Conservation (phyloP, 208 protist species). For the Trypanosoma rangeli region DNA sequence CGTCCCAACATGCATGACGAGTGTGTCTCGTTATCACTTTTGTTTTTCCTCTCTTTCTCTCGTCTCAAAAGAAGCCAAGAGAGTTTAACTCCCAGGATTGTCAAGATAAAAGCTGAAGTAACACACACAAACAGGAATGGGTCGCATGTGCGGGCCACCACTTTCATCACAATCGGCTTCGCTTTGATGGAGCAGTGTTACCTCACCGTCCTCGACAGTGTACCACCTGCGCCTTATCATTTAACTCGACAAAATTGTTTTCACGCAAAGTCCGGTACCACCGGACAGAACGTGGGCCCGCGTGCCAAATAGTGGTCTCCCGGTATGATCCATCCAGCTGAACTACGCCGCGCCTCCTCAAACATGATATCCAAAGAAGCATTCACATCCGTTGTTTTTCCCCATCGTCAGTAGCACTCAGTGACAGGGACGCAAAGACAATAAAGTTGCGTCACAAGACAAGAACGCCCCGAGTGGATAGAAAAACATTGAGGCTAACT, state of each 20-base stretch:
- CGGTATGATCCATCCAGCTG: slow-evolving; percentile 32
- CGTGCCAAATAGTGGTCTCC: slow-evolving; percentile 33
- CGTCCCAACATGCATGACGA: neutral
- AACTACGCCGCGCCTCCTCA: slow-evolving; percentile 20
- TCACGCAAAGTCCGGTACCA: slow-evolving; percentile 46
- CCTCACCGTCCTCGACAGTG: slow-evolving; percentile 31
- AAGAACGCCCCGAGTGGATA: slow-evolving; percentile 46
- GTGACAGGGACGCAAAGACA: slow-evolving; percentile 27
- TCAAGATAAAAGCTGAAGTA: slow-evolving; percentile 19
- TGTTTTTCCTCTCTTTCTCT: neutral
- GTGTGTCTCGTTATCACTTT: neutral
- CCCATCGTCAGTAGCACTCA: slow-evolving; percentile 31
- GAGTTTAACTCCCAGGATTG: neutral
- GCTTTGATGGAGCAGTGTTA: neutral
- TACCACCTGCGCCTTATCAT: slow-evolving; percentile 55
- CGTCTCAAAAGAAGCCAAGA: neutral
- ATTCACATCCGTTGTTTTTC: slow-evolving; percentile 29
- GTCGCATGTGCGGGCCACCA: neutral
- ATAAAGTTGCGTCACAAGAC: slow-evolving; percentile 54
- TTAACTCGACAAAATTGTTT: slow-evolving; percentile 28
- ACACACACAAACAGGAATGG: slow-evolving; percentile 30
- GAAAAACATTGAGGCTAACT: slow-evolving; percentile 37
- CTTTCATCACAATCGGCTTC: neutral
- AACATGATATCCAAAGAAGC: slow-evolving; percentile 29
- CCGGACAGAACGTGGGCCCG: slow-evolving; percentile 43